Evolutionary conservation across 495 filamentous ascomycete genomes (phyloP), one percentile per base, ranked within the genome.

Genomic region (Daldinia vernicosa): DNA sequence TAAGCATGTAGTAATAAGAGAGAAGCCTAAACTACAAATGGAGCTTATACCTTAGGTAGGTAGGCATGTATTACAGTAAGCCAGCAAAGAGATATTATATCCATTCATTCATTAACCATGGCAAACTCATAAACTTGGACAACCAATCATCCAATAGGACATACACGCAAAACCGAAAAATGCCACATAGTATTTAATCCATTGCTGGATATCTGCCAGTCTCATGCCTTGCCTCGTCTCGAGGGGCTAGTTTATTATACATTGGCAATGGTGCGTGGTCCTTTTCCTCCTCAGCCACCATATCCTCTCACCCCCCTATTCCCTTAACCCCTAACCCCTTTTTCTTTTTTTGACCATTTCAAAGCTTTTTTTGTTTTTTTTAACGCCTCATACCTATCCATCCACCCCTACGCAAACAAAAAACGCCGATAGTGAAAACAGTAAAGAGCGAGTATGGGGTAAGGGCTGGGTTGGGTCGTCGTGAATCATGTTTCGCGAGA

Each of bases 401-500:
- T 6, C 11, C 3, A 15, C 0, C 39, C 39, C n/a, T n/a, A 39
- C 4, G n/a, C 39, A 47, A 47, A 47, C 7, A 19, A 5, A 5
- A 24, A 47, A 24, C 19, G 43, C 43, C 19, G 43, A 11, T 6
- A 4, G 43, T 24, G n/a, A 24, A 47, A 24, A 14, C 9, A 24
- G 43, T 47, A 24, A 19, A 22, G 43, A 47, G 19, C 22, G 19
- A 12, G n/a, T 7, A 4, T 22, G 17, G 17, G 43, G 6, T 30
- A 30, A 6, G 28, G 28, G 28, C 6, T 30, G 28, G 28, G 28
- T 6, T 6, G n/a, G n/a, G 43, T 17, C n/a, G 40, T 47, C 43
- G 43, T 47, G 43, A 47, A 47, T 47, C 43, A 47, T 47, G 43
- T 47, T 47, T 47, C 43, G 43, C 19, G 43, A 24, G 43, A 47